phyloP scores from a whole-genome alignment of 148 eudicot species.

The Camellia granthamiana region DNA sequence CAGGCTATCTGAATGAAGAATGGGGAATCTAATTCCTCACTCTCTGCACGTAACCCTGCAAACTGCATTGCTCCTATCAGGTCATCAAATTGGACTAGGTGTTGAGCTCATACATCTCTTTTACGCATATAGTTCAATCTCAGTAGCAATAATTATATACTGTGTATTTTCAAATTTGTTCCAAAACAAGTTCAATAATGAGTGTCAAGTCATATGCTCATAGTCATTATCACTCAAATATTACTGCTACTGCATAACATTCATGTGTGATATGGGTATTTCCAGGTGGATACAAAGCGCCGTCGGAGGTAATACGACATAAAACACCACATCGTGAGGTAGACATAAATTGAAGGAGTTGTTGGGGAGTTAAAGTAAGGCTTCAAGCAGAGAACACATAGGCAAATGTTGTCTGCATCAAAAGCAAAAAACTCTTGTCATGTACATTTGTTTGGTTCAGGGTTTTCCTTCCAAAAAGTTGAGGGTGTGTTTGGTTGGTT shows the following conservation, averaged over 20 bases:
- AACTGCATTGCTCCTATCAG: too few relatives aligned
- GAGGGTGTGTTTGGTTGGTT: slow-evolving; percentile 32
- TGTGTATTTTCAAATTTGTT: too few relatives aligned
- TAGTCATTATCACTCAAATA: neutral
- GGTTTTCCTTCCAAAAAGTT: slow-evolving; percentile 20
- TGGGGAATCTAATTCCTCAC: neutral
- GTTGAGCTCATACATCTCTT: too few relatives aligned
- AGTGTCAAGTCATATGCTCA: neutral
- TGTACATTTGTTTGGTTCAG: slow-evolving; percentile 7
- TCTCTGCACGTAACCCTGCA: neutral
- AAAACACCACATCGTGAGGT: neutral
- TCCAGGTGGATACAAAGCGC: slow-evolving; percentile 69
- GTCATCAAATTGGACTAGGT: too few relatives aligned
- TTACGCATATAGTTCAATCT: too few relatives aligned
- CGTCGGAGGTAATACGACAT: slow-evolving; percentile 41
- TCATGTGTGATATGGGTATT: slow-evolving; percentile 12
- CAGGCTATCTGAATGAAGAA: neutral
- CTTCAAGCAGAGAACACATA: slow-evolving; percentile 19
- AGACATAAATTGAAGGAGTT: slow-evolving; percentile 17
- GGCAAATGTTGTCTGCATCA: neutral
- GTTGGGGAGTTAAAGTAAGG: neutral
- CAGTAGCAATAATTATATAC: too few relatives aligned
- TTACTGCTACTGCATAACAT: neutral
- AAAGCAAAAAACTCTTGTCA: neutral
- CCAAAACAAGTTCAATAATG: neutral